phyloP scores from a whole-genome alignment of 768 basidiomycete genomes.

The Hygrophoropsis aurantiaca region DNA sequence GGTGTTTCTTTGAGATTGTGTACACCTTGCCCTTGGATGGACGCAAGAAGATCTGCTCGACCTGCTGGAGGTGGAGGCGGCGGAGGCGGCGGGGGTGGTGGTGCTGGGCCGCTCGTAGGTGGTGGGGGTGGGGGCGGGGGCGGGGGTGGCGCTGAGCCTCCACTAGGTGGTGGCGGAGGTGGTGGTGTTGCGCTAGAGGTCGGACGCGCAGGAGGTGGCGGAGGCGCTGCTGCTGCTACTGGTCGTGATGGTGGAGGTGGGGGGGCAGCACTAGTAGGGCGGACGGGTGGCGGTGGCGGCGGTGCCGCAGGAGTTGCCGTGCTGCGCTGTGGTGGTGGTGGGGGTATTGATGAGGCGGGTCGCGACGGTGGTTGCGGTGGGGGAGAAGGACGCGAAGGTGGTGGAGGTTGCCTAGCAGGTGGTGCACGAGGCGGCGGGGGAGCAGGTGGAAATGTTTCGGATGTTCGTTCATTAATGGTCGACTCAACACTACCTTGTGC shows the following conservation, averaged over 20 bases:
- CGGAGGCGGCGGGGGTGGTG: slow-evolving; percentile 23
- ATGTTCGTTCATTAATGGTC: slow-evolving; percentile 18
- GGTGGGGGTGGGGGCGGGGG: slow-evolving; percentile 45
- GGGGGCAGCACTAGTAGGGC: slow-evolving; percentile 30
- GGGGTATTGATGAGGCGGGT: slow-evolving; percentile 6
- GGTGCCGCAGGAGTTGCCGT: slow-evolving; percentile 25
- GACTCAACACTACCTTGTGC: slow-evolving; percentile 20
- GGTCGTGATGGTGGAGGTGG: slow-evolving; percentile 39
- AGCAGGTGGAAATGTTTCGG: slow-evolving; percentile 34
- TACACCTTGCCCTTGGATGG: slow-evolving; percentile 81
- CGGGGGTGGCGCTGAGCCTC: slow-evolving; percentile 32
- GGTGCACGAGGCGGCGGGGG: slow-evolving; percentile 32
- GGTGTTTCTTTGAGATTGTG: slow-evolving; percentile 62
- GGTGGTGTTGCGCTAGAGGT: slow-evolving; percentile 20
- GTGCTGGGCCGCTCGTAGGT: slow-evolving; percentile 21
- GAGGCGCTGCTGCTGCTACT: slow-evolving; percentile 25
- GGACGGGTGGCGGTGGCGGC: slow-evolving; percentile 28
- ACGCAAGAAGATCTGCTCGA: slow-evolving; percentile 66
- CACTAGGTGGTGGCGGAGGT: slow-evolving; percentile 35
- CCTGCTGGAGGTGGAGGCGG: slow-evolving; percentile 58
- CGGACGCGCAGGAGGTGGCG: slow-evolving; percentile 31
- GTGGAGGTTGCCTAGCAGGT: slow-evolving; percentile 24
- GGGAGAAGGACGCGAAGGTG: slow-evolving; percentile 35
- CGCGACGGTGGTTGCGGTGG: slow-evolving; percentile 26
- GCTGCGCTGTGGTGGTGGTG: slow-evolving; percentile 24